Conservation (phyloP, 1,284 basidiomycete genomes). For the Austropuccinia psidii region DNA sequence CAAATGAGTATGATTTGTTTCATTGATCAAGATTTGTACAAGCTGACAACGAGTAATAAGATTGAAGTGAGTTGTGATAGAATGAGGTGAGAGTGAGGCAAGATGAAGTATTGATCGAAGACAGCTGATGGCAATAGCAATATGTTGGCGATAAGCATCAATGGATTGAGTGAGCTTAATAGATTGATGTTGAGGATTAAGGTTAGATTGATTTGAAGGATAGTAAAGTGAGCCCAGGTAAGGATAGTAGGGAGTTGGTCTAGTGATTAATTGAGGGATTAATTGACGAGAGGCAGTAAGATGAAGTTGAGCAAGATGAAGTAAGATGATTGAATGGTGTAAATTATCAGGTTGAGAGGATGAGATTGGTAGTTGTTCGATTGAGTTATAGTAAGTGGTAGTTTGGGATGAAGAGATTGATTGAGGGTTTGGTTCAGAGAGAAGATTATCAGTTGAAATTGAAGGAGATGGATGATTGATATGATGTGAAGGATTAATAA, state of each 20-base stretch:
- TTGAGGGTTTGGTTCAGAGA: too few species aligned
- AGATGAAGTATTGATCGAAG: neutral
- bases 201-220: neutral
- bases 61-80: neutral
- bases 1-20: neutral
- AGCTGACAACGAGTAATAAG: neutral
- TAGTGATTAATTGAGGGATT: neutral
- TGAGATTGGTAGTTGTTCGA: too few species aligned
- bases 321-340: neutral
- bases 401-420: too few species aligned
- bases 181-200: neutral
- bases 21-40: neutral
- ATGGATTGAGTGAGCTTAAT: neutral
- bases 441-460: too few species aligned
- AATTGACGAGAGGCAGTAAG: neutral
- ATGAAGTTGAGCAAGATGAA: neutral
- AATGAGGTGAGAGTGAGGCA: neutral
- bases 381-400: too few species aligned
- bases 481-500: too few species aligned
- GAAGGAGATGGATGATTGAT: too few species aligned
- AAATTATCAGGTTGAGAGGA: too few species aligned
- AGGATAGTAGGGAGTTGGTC: neutral
- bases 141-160: neutral
- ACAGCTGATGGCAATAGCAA: neutral
- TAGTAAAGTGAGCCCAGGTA: neutral